Conservation (phyloP, 768 basidiomycete genomes). For the Filobasidium floriforme region DNA sequence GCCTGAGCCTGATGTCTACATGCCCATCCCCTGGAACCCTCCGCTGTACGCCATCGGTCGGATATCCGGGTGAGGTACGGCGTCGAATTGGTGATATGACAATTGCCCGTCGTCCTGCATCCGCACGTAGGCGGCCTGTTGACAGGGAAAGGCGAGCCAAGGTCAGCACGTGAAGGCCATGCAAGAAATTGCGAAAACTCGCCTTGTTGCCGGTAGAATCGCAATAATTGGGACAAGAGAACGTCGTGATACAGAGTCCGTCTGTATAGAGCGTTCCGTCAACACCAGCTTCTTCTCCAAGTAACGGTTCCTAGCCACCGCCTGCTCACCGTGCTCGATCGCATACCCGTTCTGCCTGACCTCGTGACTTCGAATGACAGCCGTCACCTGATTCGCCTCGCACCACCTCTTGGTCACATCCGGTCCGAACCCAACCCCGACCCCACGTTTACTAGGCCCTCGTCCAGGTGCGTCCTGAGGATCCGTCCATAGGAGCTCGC, state of each 20-base stretch:
- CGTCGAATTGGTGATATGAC: conserved; percentile 66
- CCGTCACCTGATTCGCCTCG: conserved; percentile 71
- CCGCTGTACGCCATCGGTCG: conserved; percentile 75
- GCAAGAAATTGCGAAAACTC: conserved; percentile 15
- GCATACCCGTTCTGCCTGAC: conserved; percentile 89
- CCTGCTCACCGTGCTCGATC: conserved; percentile 60
- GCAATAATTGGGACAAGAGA: conserved; percentile 72
- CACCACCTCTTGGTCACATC: conserved; percentile 90
- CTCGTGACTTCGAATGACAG: conserved; percentile 91
- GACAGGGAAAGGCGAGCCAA: not conserved
- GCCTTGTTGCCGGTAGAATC: conserved; percentile 40
- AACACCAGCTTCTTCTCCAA: not conserved
- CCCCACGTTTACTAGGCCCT: conserved; percentile 94
- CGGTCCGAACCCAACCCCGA: conserved; percentile 91
- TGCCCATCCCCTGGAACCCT: conserved; percentile 29
- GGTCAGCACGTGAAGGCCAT: not conserved
- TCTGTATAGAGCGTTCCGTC: conserved; percentile 40
- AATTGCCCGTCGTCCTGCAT: conserved; percentile 69
- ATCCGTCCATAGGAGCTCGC: conserved; percentile 87
- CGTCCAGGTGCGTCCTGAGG: conserved; percentile 81
- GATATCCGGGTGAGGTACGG: conserved; percentile 77
- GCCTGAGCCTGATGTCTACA: conserved; percentile 3
- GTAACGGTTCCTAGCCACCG: no score
- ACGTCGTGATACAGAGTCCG: conserved; percentile 84
- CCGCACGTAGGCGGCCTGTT: conserved; percentile 51